Conservation (phyloP, 1,284 basidiomycete genomes). For the Rhodotorula glutinis region DNA sequence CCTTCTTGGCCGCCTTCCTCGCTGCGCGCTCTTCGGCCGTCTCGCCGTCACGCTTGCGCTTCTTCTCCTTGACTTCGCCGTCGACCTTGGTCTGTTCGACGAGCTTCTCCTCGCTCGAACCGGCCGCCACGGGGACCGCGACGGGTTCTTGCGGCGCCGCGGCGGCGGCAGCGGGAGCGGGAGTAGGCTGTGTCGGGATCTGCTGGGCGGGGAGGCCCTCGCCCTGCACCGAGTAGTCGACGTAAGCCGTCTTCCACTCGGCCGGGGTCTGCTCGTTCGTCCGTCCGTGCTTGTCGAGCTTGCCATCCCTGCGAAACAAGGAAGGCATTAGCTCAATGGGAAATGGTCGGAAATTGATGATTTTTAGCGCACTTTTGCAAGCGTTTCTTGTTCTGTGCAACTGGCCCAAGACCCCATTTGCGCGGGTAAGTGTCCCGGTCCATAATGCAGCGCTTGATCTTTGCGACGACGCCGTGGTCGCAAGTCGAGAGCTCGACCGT, state of each 20-base stretch:
- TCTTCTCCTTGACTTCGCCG: slow-evolving; percentile 39
- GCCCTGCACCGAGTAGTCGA: slow-evolving; percentile 69
- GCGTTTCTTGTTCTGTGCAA: slow-evolving; percentile 91
- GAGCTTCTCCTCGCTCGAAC: slow-evolving; percentile 45
- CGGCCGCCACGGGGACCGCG: slow-evolving; percentile 45
- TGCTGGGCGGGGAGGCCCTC: slow-evolving; percentile 43
- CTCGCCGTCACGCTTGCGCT: slow-evolving; percentile 54
- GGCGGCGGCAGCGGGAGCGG: too few species aligned
- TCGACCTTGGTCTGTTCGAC: slow-evolving; percentile 44
- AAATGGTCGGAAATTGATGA: not conserved
- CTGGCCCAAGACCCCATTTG: slow-evolving; percentile 95
- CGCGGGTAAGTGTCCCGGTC: slow-evolving; percentile 48
- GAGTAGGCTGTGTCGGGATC: slow-evolving; percentile 40
- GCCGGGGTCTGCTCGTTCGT: slow-evolving; percentile 85
- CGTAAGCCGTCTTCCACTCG: slow-evolving; percentile 87
- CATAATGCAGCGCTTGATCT: slow-evolving; percentile 99
- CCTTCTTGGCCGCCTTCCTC: slow-evolving; percentile 4
- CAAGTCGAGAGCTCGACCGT: slow-evolving; percentile 97
- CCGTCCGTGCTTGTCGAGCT: slow-evolving; percentile 94
- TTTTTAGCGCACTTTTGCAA: slow-evolving; percentile 56
- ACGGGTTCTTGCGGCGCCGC: slow-evolving; percentile 46
- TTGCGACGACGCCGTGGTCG: slow-evolving; percentile 98
- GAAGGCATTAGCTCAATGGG: not conserved
- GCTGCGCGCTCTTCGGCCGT: slow-evolving; percentile 21
- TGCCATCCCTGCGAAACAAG: slow-evolving; percentile 50